Percentiles rank a stretch among this genome's conserved stretches.
These are phyloP conservation scores for Closterium sp. DNA, from an alignment of 139 green algal genomes.

Conservation along the genomic window DNA sequence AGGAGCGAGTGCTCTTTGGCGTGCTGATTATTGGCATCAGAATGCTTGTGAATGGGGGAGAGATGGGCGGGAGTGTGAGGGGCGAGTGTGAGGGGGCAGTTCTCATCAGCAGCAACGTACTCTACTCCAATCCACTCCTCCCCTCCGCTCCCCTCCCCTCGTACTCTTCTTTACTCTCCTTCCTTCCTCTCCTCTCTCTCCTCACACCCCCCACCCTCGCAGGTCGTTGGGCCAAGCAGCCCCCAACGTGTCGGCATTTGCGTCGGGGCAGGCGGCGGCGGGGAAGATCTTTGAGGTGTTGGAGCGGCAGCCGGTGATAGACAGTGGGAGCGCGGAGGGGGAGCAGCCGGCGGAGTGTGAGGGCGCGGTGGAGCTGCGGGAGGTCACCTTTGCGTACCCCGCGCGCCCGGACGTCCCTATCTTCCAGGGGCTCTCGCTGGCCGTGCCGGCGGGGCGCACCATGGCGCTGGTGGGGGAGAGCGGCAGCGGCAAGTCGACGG, in stretches of 20 bases:
- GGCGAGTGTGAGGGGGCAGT: neutral
- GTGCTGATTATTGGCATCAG: conserved; percentile 46
- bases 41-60: conserved; percentile 6
- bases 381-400: conserved; percentile 47
- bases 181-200: neutral
- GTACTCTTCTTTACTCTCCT: neutral
- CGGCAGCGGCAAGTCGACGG: conserved; percentile 90
- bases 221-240: conserved; percentile 26
- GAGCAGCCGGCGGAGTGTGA: neutral
- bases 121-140: neutral
- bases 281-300: conserved; percentile 26
- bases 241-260: conserved; percentile 4
- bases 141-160: neutral
- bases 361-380: conserved; percentile 35
- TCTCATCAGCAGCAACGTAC: no score
- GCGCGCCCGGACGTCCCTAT: conserved; percentile 40
- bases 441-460: conserved; percentile 48
- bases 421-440: conserved; percentile 14
- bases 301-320: conserved; percentile 15
- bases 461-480: conserved; percentile 88
- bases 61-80: conserved; percentile 16
- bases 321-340: neutral
- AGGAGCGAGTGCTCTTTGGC: conserved; percentile 40
- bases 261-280: conserved; percentile 4
- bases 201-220: neutral